Evolutionary conservation across 1,284 basidiomycete genomes (phyloP).

Genomic region (Leccinum subspadiceum): DNA sequence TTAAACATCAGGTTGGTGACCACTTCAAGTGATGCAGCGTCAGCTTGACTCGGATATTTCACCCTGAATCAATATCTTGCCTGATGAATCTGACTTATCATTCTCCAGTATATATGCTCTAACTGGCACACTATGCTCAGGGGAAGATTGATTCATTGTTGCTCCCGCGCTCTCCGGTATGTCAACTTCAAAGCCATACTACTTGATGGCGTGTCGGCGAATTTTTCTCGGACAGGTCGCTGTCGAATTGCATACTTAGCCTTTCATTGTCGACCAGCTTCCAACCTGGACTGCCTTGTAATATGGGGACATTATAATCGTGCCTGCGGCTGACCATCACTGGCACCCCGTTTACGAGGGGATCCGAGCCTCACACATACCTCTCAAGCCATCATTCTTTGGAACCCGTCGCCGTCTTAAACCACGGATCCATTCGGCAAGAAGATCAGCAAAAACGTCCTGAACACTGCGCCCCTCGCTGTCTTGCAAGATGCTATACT

Average conservation of each 20-base stretch:
- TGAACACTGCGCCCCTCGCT: background rate
- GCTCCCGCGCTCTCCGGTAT: too few relatives aligned
- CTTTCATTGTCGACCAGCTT: background rate
- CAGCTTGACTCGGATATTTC: background rate
- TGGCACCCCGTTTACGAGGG: slow-evolving; percentile 6
- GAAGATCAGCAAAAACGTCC: background rate
- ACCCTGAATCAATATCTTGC: background rate
- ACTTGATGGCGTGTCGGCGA: background rate
- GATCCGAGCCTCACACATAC: background rate
- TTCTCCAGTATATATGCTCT: background rate
- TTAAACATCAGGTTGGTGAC: background rate
- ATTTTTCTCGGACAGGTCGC: background rate
- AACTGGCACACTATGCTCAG: background rate
- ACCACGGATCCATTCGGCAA: background rate
- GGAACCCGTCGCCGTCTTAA: slow-evolving; percentile 1
- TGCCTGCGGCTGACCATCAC: slow-evolving; percentile 3
- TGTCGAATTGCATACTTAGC: background rate
- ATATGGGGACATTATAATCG: background rate
- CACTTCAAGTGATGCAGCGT: background rate
- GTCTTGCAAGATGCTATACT: slow-evolving; percentile 16
- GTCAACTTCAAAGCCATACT: too few relatives aligned
- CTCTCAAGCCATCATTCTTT: background rate
- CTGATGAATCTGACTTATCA: background rate
- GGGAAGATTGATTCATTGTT: background rate
- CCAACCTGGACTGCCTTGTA: background rate